These are phyloP conservation scores for Xylaria longipes DNA, from an alignment of 495 filamentous ascomycete species.

Conservation along the genomic window DNA sequence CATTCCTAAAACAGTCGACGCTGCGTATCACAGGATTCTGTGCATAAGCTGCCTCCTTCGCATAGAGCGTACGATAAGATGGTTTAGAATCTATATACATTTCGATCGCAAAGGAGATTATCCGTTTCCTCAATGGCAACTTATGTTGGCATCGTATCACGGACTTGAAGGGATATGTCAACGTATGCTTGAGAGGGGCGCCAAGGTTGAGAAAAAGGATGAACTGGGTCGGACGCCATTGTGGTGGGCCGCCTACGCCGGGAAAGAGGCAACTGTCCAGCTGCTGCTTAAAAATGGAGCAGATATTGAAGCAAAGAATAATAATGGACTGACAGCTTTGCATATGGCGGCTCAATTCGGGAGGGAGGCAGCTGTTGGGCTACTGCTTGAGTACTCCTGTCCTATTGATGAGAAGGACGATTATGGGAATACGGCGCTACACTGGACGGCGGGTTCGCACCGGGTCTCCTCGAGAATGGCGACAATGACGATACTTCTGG, in stretches of 20 bases:
- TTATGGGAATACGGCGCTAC: neutral
- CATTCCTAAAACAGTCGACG: slow-evolving; percentile 45
- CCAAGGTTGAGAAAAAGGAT: neutral
- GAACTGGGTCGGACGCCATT: neutral
- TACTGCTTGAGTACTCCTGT: neutral
- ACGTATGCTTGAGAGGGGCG: neutral
- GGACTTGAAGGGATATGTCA: neutral
- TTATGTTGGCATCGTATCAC: neutral
- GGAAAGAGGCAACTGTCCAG: neutral
- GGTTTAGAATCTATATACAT: neutral
- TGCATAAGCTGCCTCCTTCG: slow-evolving; percentile 23
- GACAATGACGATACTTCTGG: neutral
- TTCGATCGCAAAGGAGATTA: neutral
- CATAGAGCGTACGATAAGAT: neutral
- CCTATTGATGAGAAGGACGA: neutral
- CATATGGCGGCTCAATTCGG: too few species aligned
- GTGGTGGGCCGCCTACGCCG: neutral
- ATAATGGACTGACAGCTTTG: neutral
- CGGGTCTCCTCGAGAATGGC: neutral
- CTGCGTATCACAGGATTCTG: slow-evolving; percentile 51
- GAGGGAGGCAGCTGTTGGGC: neutral
- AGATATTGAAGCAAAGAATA: neutral
- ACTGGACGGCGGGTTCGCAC: neutral
- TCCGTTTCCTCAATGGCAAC: neutral
- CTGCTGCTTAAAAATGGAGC: too few species aligned